Conservation (phyloP, 1,284 basidiomycete species). For the Tilletia caries region DNA sequence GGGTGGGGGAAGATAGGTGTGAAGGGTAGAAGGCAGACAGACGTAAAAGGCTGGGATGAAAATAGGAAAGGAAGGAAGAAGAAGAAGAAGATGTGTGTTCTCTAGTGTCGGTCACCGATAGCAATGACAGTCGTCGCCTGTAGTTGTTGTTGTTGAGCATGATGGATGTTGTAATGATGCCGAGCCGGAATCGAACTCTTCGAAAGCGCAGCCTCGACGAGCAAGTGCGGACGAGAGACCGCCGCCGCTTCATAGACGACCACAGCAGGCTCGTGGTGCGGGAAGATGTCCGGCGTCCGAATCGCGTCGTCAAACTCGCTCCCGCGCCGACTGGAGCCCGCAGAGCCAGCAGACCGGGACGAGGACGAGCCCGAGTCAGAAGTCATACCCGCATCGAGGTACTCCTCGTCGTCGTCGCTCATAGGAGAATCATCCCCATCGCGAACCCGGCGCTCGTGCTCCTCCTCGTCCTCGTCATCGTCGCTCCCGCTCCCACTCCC, state of each 20-base stretch:
- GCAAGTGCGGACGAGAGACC: neutral
- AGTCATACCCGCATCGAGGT: constrained; percentile 3
- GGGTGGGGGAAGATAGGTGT: neutral
- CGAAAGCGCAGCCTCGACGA: neutral
- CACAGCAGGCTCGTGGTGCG: neutral
- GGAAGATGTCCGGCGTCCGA: neutral
- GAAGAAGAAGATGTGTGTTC: neutral
- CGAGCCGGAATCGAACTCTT: neutral
- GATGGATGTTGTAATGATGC: neutral
- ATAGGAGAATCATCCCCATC: neutral
- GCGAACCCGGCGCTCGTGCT: neutral
- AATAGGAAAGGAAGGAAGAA: too few species aligned
- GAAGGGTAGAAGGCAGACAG: neutral
- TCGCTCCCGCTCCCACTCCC: neutral
- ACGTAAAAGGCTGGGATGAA: neutral
- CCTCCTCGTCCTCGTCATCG: neutral
- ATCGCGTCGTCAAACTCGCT: neutral
- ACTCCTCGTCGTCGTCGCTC: constrained; percentile 4
- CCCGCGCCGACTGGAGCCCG: neutral
- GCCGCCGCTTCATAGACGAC: neutral
- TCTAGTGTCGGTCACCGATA: neutral
- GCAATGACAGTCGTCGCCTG: neutral
- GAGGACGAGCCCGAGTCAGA: constrained; percentile 2
- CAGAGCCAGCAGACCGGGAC: neutral
- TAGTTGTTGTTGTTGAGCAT: neutral